phyloP scores from a whole-genome alignment of 1,139 yeast species.

The Saccharomycopsis phalli region DNA sequence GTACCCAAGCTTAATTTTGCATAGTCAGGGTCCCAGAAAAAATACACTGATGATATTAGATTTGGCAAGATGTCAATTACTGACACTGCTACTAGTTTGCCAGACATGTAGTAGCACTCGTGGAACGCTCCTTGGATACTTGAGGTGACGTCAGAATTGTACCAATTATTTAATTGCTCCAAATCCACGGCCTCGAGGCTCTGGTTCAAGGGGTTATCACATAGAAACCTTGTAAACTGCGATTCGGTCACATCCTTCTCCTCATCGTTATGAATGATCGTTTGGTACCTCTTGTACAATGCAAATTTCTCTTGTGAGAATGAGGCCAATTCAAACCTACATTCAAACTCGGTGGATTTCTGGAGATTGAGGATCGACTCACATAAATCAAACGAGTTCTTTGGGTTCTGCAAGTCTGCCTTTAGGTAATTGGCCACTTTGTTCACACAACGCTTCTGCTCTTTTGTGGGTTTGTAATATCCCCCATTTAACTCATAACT shows the following conservation, averaged over 20 bases:
- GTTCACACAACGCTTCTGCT: constrained; percentile 57
- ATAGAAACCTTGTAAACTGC: constrained; percentile 57
- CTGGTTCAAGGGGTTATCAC: constrained; percentile 52
- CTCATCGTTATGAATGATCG: constrained; percentile 54
- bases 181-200: constrained; percentile 26
- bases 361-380: constrained; percentile 12
- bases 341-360: constrained; percentile 30
- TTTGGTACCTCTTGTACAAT: constrained; percentile 64
- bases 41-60: constrained; percentile 76
- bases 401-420: constrained; percentile 21
- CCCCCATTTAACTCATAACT: constrained; percentile 24
- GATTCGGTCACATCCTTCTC: constrained; percentile 36
- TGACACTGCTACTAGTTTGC: constrained; percentile 61
- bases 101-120: constrained; percentile 66
- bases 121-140: constrained; percentile 57
- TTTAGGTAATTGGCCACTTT: constrained; percentile 43
- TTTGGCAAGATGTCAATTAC: constrained; percentile 71
- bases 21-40: constrained; percentile 82
- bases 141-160: too few relatives aligned
- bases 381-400: constrained; percentile 21
- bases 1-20: constrained; percentile 69
- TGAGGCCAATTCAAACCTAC: constrained; percentile 45
- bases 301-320: constrained; percentile 54
- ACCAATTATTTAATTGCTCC: constrained; percentile 29
- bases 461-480: constrained; percentile 46